Evolutionary conservation across 345 rosid species (phyloP), one percentile per base, ranked within the genome.

Genomic region (Raphanus raphanistrum): DNA sequence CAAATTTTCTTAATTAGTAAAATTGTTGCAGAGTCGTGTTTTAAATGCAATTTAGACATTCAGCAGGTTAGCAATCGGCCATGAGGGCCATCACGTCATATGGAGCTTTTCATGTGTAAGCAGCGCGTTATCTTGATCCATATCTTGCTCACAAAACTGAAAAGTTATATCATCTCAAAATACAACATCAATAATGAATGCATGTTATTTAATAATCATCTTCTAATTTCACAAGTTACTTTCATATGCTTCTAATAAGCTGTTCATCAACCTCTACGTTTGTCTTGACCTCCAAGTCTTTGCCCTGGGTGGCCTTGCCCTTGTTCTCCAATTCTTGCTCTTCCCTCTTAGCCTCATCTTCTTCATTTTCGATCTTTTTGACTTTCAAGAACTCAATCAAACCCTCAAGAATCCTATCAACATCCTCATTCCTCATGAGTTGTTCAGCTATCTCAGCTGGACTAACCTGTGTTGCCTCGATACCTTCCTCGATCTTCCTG

Each of bases 371-470:
- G 2, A 73, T 41, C 75, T 80, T 63, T 57, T 83, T 84, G 29
- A 12, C 68, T 72, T 63, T 33, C 43, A 84, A 74, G 57, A 87
- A 82, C 27, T 77, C 68, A 52, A 74, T 65, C 66, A 85, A 62
- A 8, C 71, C 85, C 9, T 61, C 13, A 4, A 85, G 80, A 45
- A 71, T 76, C 45, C 31, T 66, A 28, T 82, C 87, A 35, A 69
- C 76, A 28, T 73, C 75, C 1, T 84, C 82, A n/a, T 70, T 61
- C 84, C 71, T 88, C 86, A 82, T 58, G 66, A 85, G 69, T 38
- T 82, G 82, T 78, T 86, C 85, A 0, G 85, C 87, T 2, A 85
- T 80, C 28, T 86, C 84, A 3, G 89, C 89, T 2, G 83, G 88
- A 11, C 85, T 86, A 10, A 84, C 87, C 65, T 74, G 73, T 1